These are phyloP conservation scores for Anethum foeniculum DNA, from an alignment of 140 eudicot species.

Conservation along the genomic window DNA sequence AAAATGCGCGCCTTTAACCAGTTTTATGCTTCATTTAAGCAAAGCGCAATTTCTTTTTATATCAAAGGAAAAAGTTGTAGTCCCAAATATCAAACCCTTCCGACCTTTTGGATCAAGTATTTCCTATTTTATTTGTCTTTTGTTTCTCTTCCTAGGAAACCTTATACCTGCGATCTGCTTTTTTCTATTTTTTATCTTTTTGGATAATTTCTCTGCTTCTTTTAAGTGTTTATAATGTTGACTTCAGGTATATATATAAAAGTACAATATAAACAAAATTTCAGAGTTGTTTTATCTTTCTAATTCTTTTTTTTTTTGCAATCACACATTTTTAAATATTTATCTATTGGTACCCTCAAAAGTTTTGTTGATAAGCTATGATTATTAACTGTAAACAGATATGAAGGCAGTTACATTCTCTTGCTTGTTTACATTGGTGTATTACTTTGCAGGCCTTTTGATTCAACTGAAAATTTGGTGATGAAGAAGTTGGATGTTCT, in stretches of 20 bases:
- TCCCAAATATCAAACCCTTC: not conserved
- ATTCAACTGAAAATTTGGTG: slow-evolving; percentile 3
- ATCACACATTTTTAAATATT: not conserved
- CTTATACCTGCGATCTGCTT: not conserved
- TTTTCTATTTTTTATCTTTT: not conserved
- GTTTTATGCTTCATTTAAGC: not conserved
- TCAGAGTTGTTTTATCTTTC: too few species aligned
- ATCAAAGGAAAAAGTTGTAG: not conserved
- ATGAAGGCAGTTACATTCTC: not conserved
- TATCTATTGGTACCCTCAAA: not conserved
- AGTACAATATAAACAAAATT: too few species aligned
- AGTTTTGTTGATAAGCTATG: not conserved
- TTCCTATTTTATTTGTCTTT: not conserved
- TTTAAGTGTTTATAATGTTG: not conserved
- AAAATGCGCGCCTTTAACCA: not conserved
- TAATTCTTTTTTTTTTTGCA: too few species aligned
- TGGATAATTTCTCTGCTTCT: not conserved
- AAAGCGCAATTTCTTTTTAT: not conserved
- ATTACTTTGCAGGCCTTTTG: slow-evolving; percentile 17
- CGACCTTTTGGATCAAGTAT: not conserved
- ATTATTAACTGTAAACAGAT: not conserved
- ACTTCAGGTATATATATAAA: not conserved
- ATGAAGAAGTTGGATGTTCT: not conserved
- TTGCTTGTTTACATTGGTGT: not conserved
- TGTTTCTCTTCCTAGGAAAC: not conserved